Evolutionary conservation across 1,139 yeast species (phyloP), one percentile per base, ranked within the genome.

Genomic region (Pichia sp.): DNA sequence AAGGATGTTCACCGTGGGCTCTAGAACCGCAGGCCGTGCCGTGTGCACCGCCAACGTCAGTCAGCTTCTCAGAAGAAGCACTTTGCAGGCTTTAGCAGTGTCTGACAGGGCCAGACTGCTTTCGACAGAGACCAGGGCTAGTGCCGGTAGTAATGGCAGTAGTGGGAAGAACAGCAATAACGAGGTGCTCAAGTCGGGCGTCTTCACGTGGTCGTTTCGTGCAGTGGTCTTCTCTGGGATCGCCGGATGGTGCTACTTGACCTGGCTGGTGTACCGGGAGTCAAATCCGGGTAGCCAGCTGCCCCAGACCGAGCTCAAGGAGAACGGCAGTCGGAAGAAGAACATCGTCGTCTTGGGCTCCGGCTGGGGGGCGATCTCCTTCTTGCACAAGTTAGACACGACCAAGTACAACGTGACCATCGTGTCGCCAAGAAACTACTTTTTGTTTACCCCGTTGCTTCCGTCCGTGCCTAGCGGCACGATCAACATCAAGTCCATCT

Each of bases 281-380:
- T 73, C 81, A 6, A 76, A 78, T 61, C 92, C 92, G 4, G 75
- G 76, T 43, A 72, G 74, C 33, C 92, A 86, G 69, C 67, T 73
- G 52, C 79, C 81, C 20, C 87, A 83, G 68, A 73, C 81, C 10
- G 80, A 84, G n/a, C 71, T 76, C 42, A 81, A 84, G 63, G 77
- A 79, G 52, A 79, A 77, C 64, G 93, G 93, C 43, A 81, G 88
- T 57, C 82, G 85, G 69, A 89, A 88, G 78, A 92, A 92, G 76
- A 90, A 92, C 48, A 46, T 81, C 64, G 83, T 81, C 47, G 78
- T 81, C 61, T 75, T 81, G 65, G 85, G 85, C 50, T 79, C 84
- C 14, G 85, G 85, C 50, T 81, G 85, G 85, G 85, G 84, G 49
- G 79, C 84, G 16, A 75, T 80, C 58, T 77, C 84, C 5, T 73